These are phyloP conservation scores for Gastrolobium villosum DNA, from an alignment of 306 rosid species.

Conservation along the genomic window DNA sequence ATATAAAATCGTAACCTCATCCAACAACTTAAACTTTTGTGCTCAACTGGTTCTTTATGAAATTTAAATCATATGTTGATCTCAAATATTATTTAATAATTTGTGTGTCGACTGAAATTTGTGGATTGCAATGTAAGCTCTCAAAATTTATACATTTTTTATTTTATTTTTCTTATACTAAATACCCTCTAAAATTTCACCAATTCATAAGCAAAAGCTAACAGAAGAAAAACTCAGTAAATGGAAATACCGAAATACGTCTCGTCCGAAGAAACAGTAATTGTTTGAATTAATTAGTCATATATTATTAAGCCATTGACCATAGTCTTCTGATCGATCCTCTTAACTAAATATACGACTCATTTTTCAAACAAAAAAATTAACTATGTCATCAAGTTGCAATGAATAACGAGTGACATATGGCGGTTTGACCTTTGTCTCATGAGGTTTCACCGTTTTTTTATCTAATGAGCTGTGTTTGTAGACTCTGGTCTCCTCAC, in stretches of 20 bases:
- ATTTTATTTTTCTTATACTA: not conserved
- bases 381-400: slow-evolving; percentile 20
- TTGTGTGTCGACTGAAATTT: not conserved
- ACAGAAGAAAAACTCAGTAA: not conserved
- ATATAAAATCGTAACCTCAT: no score
- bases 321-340: not conserved
- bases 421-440: slow-evolving; percentile 66
- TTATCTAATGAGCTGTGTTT: slow-evolving; percentile 52
- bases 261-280: no score
- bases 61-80: not conserved
- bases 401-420: slow-evolving; percentile 40
- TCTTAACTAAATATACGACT: slow-evolving; percentile 42
- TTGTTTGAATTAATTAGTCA: no score
- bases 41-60: no score
- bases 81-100: not conserved
- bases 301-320: no score
- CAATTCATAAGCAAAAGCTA: not conserved
- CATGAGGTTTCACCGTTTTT: slow-evolving; percentile 26
- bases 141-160: no score
- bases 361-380: slow-evolving; percentile 39
- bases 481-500: slow-evolving; percentile 16
- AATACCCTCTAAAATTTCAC: not conserved
- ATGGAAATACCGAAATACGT: not conserved
- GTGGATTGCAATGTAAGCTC: no score
- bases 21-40: no score